Evolutionary conservation across 371 early-diverging fungal species (phyloP).

Genomic region (Mortierella sp.): DNA sequence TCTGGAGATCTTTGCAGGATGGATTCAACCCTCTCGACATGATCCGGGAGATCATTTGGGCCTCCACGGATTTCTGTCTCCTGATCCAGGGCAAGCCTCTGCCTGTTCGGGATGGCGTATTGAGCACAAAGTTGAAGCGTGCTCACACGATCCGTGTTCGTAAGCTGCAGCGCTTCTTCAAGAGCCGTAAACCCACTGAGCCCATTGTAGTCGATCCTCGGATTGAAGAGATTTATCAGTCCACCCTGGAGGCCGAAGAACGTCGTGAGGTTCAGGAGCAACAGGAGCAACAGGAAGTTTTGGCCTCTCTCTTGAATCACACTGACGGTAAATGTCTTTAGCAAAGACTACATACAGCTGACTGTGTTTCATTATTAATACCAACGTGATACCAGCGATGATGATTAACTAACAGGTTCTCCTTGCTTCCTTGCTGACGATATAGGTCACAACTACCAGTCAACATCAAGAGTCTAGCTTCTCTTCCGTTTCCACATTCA

Average conservation of each 20-base stretch:
- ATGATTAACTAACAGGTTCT: neutral
- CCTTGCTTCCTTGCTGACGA: neutral
- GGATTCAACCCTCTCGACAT: conserved; percentile 21
- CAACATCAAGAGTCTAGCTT: conserved; percentile 17
- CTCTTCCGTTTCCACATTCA: neutral
- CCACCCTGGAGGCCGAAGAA: neutral
- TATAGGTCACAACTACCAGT: conserved; percentile 23
- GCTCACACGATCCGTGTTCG: conserved; percentile 24
- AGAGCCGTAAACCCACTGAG: conserved; percentile 9
- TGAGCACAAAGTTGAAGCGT: conserved; percentile 22
- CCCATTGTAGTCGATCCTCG: neutral
- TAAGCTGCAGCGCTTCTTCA: conserved; percentile 25
- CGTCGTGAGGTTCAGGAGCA: neutral
- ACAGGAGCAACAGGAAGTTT: conserved; percentile 5
- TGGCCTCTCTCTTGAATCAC: conserved; percentile 11
- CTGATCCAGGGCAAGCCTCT: conserved; percentile 12
- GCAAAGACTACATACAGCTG: no score
- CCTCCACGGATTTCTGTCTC: conserved; percentile 13
- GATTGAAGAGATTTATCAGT: neutral
- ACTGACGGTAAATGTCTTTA: conserved; percentile 24
- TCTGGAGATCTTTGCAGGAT: conserved; percentile 42
- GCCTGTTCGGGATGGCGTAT: conserved; percentile 14
- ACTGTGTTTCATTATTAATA: no score
- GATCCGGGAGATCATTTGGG: conserved; percentile 17
- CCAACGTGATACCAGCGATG: no score